Conservation (phyloP, 306 rosid genomes). For the Oxytropis ochrocephala region DNA sequence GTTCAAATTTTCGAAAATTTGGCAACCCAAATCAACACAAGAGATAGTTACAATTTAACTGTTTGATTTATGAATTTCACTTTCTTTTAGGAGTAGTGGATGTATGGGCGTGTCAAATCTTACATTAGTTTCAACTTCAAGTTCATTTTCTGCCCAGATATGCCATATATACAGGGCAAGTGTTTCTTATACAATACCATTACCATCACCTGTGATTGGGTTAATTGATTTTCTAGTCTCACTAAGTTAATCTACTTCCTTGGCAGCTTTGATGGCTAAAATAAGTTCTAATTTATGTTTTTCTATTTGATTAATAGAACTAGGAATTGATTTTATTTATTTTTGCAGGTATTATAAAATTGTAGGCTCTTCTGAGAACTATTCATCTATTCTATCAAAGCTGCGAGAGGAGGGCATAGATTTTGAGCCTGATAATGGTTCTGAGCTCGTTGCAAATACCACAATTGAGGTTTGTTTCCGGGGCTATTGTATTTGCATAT, state of each 20-base stretch:
- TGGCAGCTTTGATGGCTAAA: slow-evolving; percentile 1
- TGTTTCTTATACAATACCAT: not conserved
- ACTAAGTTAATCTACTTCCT: not conserved
- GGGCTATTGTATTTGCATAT: not conserved
- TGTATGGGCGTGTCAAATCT: not conserved
- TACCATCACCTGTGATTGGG: not conserved
- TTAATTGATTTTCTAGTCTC: slow-evolving; percentile 13
- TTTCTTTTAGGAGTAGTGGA: not conserved
- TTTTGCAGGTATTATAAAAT: slow-evolving; percentile 71
- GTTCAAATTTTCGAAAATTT: not conserved
- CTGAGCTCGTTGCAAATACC: slow-evolving; percentile 76
- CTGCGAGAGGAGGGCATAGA: slow-evolving; percentile 69
- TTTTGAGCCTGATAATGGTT: slow-evolving; percentile 88
- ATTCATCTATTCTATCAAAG: slow-evolving; percentile 51
- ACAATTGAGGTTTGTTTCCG: slow-evolving; percentile 56
- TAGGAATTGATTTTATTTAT: slow-evolving; percentile 23
- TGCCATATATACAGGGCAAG: not conserved
- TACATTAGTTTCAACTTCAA: not conserved
- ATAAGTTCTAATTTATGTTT: not conserved
- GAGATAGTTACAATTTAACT: slow-evolving; percentile 6
- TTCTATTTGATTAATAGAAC: slow-evolving; percentile 12
- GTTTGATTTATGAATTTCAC: not conserved
- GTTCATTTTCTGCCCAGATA: not conserved
- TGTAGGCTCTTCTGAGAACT: slow-evolving; percentile 77
- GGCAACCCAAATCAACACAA: not conserved